Evolutionary conservation across 768 basidiomycete species (phyloP), one percentile per base, ranked within the genome.

Genomic region (Boletus rubropictus): DNA sequence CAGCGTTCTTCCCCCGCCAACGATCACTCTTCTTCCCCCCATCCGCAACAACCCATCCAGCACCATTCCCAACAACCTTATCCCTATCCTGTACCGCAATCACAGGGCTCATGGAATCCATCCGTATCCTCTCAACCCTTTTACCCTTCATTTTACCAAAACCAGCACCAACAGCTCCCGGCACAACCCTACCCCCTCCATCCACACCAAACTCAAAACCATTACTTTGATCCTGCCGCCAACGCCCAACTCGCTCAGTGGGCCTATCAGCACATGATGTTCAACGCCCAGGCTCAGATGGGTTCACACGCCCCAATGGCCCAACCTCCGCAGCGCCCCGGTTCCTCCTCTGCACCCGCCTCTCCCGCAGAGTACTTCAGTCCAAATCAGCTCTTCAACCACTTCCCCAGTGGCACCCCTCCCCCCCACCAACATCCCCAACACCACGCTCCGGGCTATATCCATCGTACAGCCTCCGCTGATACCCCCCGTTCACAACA

Each of bases 201-300:
- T 39, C 65, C 52, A 1, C 52, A 55, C 39, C 76, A 72, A 38
- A 63, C 68, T 14, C 82, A 78, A 56, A 65, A 72, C 53, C 75
- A 76, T n/a, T 88, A 79, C 63, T 88, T 82, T 58, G 86, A 89
- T 66, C 85, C 84, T 12, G 67, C 78, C 10, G 81, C 84, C 53
- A 84, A 84, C 43, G 85, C 84, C 53, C 79, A 88, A 46, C 80
- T 82, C 47, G 83, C 86, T 3, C 86, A 87, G 64, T 91, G 89
- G 88, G 86, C 88, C 31, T 91, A 91, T 69, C 88, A 89, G 67
- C 88, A 90, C 60, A 89, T 90, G 88, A 82, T 91, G 81, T 85
- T 80, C 81, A 82, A 39, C 78, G 69, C 73, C n/a, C 72, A 78
- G 55, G 61, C 62, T 8, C 62, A 63, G 53, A 65, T 74, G 58